Evolutionary conservation across 805 yeast species (phyloP), one percentile per base, ranked within the genome.

Genomic region (Saccharomycopsis fermentans): DNA sequence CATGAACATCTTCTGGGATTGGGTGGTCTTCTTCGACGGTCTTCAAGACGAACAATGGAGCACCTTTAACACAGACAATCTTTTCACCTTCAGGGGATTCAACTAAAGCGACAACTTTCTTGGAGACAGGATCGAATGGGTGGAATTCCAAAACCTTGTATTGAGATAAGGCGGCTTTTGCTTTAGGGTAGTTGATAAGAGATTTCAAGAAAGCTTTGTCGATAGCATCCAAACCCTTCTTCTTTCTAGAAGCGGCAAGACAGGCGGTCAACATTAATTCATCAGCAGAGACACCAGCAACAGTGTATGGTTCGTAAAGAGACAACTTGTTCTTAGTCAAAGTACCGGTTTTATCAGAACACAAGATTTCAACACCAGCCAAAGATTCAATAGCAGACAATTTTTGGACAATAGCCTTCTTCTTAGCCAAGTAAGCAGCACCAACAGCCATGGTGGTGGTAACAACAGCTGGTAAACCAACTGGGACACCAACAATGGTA

Each of bases 371-470:
- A 71, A 90, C 97, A 84, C 96, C 96, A 66, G 96, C 97, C 68
- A 90, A 80, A 64, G 96, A 90, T 79, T 90, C 97, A 78, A 90
- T 90, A 67, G 97, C 97, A 74, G 96, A 87, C 71, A 90, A 81
- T 75, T 90, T 90, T 78, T 90, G 97, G 70, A 90, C 97, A 81
- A 90, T 90, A 68, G 97, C 97, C 78, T 89, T 89, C 78, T 90
- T 90, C 83, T 90, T 88, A 70, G 97, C 97, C 72, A 90, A 81
- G 86, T 90, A 89, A 73, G 97, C 96, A 75, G 97, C 97, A 84
- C 97, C 97, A 77, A 91, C 97, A 76, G 97, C 97, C 97, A 90
- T 90, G 74, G 97, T 90, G 70, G 96, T 90, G 81, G 97, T 90
- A 67, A 90, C 96, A 72, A 90, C 97, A 74, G 96, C 96, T 75